Evolutionary conservation across 768 basidiomycete species (phyloP), one percentile per base, ranked within the genome.

Genomic region (Melanogaster broomeanus): DNA sequence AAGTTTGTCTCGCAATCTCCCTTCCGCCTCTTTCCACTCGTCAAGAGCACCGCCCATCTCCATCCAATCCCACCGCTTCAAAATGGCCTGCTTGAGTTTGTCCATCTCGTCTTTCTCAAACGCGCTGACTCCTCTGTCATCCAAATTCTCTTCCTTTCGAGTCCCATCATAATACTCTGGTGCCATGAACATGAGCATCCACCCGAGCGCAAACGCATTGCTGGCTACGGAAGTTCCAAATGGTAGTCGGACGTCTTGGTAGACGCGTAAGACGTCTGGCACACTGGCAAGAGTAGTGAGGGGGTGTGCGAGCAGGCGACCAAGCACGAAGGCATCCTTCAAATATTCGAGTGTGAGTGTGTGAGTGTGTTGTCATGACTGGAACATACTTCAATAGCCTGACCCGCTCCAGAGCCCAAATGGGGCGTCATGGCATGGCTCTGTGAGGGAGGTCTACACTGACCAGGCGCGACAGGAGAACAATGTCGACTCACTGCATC

Each of bases 401-500:
- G 65, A 2, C 58, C 65, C 10, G 57, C 65, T 9, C 64, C 65
- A 9, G 60, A 60, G 39, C 55, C 64, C 6, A 57, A 33, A 39
- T 62, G 46, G 22, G 65, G 65, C 1, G 53, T 28, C 63, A 67
- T 67, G 11, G 65, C 65, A 19, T 65, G 65, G 34, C 54, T 50
- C 62, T 63, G 42, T 18, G 19, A n/a, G 11, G 10, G 8, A 19
- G 6, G 0, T 37, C 8, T 27, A 27, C 35, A 18, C 30, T 12
- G 16, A 21, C 49, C 37, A 38, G 33, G 12, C 24, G 4, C 24
- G 24, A 24, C 18, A 8, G 6, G 13, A 11, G 2, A 2, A 1
- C 9, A 25, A 15, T 15, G 48, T 24, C 16, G 7, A 54, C 70
- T 42, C 44, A 77, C 77, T 15, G 82, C 74, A 57, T 84, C 82